These are phyloP conservation scores for Camellia japonica DNA, from an alignment of 148 eudicot species.

Conservation along the genomic window DNA sequence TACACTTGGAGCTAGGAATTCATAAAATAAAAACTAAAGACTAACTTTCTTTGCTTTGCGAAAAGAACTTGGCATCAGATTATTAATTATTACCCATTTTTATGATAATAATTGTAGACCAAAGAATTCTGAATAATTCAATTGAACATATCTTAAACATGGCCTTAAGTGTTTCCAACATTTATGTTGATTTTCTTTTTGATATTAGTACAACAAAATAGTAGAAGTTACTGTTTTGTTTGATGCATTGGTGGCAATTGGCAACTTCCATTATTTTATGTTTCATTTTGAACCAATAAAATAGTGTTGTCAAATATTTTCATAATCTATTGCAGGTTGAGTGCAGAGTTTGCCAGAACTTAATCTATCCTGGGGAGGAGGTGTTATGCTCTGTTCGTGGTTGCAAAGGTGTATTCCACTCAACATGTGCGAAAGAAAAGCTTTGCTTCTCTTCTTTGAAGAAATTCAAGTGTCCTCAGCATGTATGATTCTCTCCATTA, in stretches of 20 bases:
- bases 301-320: neutral
- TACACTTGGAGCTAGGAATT: neutral
- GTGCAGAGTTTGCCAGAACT: constrained; percentile 56
- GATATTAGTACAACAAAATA: too few species aligned
- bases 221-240: neutral
- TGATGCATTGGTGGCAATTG: neutral
- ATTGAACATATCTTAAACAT: neutral
- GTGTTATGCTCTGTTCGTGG: constrained; percentile 61
- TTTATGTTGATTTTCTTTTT: neutral
- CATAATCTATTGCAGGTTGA: constrained; percentile 44
- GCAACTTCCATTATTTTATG: neutral
- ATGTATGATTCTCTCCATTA: constrained; percentile 44
- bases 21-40: neutral
- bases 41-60: neutral
- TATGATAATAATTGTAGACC: neutral
- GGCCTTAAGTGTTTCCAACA: neutral
- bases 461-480: constrained; percentile 83
- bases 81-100: neutral
- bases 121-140: neutral
- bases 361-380: constrained; percentile 56
- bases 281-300: neutral
- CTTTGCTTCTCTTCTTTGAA: constrained; percentile 31
- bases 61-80: neutral
- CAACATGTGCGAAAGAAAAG: constrained; percentile 51
- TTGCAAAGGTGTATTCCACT: constrained; percentile 60